These are phyloP conservation scores for Hanseniaspora occidentalis DNA, from an alignment of 805 yeast species.

Conservation along the genomic window DNA sequence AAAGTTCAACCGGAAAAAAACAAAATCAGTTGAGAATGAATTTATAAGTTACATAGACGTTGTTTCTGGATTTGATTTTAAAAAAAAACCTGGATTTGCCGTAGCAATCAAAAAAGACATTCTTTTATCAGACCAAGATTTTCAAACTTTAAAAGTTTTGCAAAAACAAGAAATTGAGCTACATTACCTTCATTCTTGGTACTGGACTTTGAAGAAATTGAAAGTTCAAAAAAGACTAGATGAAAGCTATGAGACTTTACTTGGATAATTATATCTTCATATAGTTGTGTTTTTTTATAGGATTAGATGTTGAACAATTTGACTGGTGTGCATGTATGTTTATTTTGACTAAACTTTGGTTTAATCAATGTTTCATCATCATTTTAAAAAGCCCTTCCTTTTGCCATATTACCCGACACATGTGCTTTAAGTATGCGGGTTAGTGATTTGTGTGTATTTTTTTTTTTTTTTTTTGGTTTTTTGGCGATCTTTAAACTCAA, in stretches of 20 bases:
- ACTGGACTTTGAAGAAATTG: slow-evolving; percentile 1
- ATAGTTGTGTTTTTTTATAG: no score
- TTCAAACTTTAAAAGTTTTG: slow-evolving; percentile 2
- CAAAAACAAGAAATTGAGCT: slow-evolving; percentile 5
- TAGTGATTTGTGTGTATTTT: no score
- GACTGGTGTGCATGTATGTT: no score
- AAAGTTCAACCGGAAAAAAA: slow-evolving; percentile 1
- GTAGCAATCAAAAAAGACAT: slow-evolving; percentile 13
- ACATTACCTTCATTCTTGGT: slow-evolving; percentile 11
- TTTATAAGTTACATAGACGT: slow-evolving; percentile 13
- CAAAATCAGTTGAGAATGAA: no score
- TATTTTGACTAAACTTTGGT: no score
- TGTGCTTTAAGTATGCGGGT: no score
- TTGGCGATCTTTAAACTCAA: no score
- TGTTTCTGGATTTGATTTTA: slow-evolving; percentile 20
- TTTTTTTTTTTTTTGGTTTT: no score
- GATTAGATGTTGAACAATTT: no score
- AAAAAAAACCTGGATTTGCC: slow-evolving; percentile 16
- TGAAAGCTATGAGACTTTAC: background rate
- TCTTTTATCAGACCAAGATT: slow-evolving; percentile 10
- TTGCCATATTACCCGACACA: no score
- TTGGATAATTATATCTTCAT: background rate
- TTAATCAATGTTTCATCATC: no score
- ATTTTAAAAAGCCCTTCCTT: no score
- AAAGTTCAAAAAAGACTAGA: slow-evolving; percentile 3